A percentile compares a stretch with the other conserved stretches of the same genome.
Conservation (phyloP, 2,329 filamentous ascomycete species). For the Aspergillus calidoustus region DNA sequence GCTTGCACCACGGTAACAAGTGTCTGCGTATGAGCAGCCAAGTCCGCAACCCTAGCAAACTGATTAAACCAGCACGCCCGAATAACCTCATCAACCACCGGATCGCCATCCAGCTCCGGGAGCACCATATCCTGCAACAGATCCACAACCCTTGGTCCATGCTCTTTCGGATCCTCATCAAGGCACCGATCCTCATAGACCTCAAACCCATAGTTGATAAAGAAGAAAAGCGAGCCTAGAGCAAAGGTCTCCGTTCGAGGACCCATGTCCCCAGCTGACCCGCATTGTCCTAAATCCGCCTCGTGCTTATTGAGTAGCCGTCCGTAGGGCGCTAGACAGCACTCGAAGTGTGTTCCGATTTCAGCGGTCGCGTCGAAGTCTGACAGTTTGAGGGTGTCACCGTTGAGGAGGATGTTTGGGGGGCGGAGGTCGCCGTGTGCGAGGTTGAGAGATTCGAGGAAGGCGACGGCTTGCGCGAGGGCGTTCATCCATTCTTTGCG, state of each 20-base stretch:
- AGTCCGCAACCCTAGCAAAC: conserved; percentile 25
- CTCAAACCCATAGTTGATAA: conserved; percentile 39
- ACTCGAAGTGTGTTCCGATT: conserved; percentile 31
- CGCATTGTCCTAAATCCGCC: conserved; percentile 24
- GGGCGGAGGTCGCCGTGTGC: conserved; percentile 38
- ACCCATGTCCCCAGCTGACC: conserved; percentile 26
- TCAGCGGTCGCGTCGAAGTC: conserved; percentile 36
- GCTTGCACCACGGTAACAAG: conserved; percentile 4
- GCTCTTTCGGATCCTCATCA: conserved; percentile 27
- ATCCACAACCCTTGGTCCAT: conserved; percentile 27
- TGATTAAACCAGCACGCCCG: conserved; percentile 30
- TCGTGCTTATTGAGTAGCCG: conserved; percentile 30
- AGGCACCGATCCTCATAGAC: conserved; percentile 35
- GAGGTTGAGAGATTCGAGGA: conserved; percentile 39
- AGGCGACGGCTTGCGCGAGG: conserved; percentile 36
- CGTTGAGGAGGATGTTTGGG: conserved; percentile 37
- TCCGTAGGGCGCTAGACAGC: conserved; percentile 31
- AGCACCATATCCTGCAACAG: conserved; percentile 32
- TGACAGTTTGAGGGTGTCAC: conserved; percentile 32
- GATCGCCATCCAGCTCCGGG: conserved; percentile 30
- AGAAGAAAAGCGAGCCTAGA: conserved; percentile 37
- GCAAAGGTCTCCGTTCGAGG: conserved; percentile 40
- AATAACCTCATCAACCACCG: conserved; percentile 32
- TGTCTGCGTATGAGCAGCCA: conserved; percentile 22
- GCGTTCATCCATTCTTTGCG: conserved; percentile 39